Percentiles rank a stretch among this genome's conserved stretches.
Evolutionary conservation across 1,284 basidiomycete species (phyloP).

Genomic region (Rhodotorula sp.): DNA sequence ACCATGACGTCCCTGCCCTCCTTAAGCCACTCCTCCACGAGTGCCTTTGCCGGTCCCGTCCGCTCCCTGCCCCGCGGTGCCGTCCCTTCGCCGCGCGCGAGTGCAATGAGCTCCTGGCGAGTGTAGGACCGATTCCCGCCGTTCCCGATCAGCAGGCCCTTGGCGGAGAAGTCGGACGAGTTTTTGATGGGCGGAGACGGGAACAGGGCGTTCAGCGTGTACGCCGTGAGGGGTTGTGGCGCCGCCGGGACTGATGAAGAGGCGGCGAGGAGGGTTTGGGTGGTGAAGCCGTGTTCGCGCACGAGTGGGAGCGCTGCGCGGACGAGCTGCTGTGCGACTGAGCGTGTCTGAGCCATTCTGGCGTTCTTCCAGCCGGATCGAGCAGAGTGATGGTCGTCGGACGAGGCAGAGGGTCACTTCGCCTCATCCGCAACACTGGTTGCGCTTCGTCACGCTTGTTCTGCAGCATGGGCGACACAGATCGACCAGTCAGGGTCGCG

Average conservation of each 20-base stretch:
- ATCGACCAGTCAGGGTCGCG: slow-evolving; percentile 14
- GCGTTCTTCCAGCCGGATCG: neutral
- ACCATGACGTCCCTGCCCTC: slow-evolving; percentile 28
- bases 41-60: slow-evolving; percentile 29
- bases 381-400: neutral
- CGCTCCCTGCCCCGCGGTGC: slow-evolving; percentile 2
- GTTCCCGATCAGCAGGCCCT: slow-evolving; percentile 15
- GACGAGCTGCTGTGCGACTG: slow-evolving; percentile 14
- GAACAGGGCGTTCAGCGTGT: slow-evolving; percentile 31
- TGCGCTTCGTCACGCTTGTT: neutral
- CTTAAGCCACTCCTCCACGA: slow-evolving; percentile 31
- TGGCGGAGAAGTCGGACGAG: slow-evolving; percentile 3
- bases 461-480: neutral
- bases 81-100: slow-evolving; percentile 19
- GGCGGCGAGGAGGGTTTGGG: slow-evolving; percentile 20
- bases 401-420: neutral
- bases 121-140: slow-evolving; percentile 15
- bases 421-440: neutral
- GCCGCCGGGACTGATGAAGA: neutral
- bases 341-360: too few relatives aligned
- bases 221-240: slow-evolving; percentile 1
- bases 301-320: slow-evolving; percentile 32
- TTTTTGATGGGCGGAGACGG: slow-evolving; percentile 25
- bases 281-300: slow-evolving; percentile 25
- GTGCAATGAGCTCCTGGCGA: slow-evolving; percentile 23